Evolutionary conservation across 2,329 filamentous ascomycete genomes (phyloP).

Genomic region (Amesomyces nigricolor): DNA sequence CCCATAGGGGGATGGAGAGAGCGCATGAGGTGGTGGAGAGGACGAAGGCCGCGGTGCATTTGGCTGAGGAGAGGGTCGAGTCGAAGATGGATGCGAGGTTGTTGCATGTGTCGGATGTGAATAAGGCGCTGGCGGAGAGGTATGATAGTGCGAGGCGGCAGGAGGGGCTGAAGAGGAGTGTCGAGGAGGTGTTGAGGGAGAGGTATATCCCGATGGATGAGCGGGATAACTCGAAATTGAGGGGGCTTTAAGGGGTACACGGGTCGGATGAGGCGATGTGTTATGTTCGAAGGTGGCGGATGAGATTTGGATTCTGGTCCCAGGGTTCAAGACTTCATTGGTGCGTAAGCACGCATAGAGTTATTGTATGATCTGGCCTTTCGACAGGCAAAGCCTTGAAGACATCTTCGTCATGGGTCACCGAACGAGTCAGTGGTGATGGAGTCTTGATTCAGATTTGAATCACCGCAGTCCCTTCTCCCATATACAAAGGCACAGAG

Average conservation of each 20-base stretch:
- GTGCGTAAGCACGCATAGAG: too few relatives aligned
- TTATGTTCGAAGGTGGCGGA: too few relatives aligned
- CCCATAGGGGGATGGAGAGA: constrained; percentile 40
- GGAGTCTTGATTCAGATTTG: too few relatives aligned
- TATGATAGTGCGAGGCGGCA: constrained; percentile 38
- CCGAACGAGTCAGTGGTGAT: too few relatives aligned
- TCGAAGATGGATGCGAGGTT: constrained; percentile 26
- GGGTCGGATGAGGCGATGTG: too few relatives aligned
- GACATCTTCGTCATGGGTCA: too few relatives aligned
- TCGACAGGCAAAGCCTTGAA: too few relatives aligned
- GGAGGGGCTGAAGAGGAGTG: constrained; percentile 40
- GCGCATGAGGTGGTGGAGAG: constrained; percentile 36
- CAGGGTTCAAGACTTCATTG: too few relatives aligned
- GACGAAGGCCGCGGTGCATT: constrained; percentile 34
- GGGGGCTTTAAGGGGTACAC: constrained; percentile 28
- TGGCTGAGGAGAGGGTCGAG: constrained; percentile 34
- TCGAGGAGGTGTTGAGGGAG: constrained; percentile 49
- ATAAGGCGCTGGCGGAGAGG: constrained; percentile 48
- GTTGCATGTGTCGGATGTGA: constrained; percentile 34
- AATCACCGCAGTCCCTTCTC: too few relatives aligned
- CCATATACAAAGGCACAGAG: too few relatives aligned
- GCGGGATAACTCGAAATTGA: constrained; percentile 40
- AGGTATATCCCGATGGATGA: constrained; percentile 47
- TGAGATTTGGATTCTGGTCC: too few relatives aligned
- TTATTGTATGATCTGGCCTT: too few relatives aligned